Conservation (phyloP, 768 basidiomycete species). For the Cantharellus cinnabarinus region DNA sequence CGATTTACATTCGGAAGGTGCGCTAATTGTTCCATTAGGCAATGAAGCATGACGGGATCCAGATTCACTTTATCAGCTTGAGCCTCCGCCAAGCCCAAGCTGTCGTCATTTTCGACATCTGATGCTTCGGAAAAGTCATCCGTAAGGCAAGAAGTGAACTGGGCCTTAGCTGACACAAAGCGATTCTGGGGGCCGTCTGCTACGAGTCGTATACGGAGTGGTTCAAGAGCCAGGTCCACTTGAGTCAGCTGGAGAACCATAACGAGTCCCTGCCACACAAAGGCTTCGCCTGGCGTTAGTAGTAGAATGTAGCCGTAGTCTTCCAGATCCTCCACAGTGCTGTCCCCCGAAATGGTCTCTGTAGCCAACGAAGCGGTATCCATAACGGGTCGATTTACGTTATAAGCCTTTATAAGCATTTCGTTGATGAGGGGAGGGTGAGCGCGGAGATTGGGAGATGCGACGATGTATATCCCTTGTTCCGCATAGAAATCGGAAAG, state of each 20-base stretch:
- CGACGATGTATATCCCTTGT: conserved; percentile 84
- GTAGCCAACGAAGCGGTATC: conserved; percentile 18
- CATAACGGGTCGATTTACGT: conserved; percentile 33
- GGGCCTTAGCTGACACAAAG: conserved; percentile 53
- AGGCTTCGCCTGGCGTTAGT: conserved; percentile 65
- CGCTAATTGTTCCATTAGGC: conserved; percentile 64
- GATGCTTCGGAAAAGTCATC: conserved; percentile 15
- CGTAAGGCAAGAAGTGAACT: conserved; percentile 39
- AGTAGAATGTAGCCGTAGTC: conserved; percentile 51
- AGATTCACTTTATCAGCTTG: conserved; percentile 23
- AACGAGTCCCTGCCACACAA: conserved; percentile 83
- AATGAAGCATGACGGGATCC: conserved; percentile 25
- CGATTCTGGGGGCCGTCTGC: conserved; percentile 74
- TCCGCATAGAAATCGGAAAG: conserved; percentile 75
- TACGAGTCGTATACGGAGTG: conserved; percentile 76
- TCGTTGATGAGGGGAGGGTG: conserved; percentile 56
- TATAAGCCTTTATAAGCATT: conserved; percentile 71
- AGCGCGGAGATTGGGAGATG: conserved; percentile 52
- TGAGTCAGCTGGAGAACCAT: conserved; percentile 50
- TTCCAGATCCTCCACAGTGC: conserved; percentile 10
- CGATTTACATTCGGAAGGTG: conserved; percentile 79
- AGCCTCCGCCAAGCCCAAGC: conserved; percentile 26
- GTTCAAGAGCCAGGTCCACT: conserved; percentile 65
- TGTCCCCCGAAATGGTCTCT: too few relatives aligned
- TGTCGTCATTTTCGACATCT: conserved; percentile 9